phyloP scores from a whole-genome alignment of 2,329 filamentous ascomycete species.

The Claviceps monticola region DNA sequence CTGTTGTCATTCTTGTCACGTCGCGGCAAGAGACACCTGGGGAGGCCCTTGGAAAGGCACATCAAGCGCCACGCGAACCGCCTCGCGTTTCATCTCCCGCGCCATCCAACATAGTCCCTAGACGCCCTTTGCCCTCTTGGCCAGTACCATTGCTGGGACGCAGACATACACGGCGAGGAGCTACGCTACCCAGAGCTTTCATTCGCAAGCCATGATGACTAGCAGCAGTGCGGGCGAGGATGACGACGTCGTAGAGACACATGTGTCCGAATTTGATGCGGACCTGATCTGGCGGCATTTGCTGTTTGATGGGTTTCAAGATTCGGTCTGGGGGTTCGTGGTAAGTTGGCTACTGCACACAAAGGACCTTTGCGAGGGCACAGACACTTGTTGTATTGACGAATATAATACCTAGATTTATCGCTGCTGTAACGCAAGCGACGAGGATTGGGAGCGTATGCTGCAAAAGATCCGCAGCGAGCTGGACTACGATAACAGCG shows the following conservation, averaged over 20 bases:
- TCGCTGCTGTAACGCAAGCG: neutral
- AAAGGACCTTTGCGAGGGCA: neutral
- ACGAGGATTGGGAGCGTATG: neutral
- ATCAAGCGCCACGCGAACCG: too few relatives aligned
- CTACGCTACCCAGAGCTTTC: too few relatives aligned
- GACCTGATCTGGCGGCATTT: neutral
- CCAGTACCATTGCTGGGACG: too few relatives aligned
- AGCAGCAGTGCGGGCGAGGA: neutral
- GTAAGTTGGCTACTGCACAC: neutral
- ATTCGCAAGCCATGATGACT: neutral
- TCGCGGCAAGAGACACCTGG: too few relatives aligned
- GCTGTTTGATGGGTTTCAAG: neutral
- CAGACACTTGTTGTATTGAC: neutral
- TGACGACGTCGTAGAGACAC: neutral
- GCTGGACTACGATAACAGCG: neutral
- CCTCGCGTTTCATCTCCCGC: too few relatives aligned
- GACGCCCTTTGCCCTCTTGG: too few relatives aligned
- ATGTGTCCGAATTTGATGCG: neutral
- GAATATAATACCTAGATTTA: neutral
- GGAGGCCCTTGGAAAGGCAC: too few relatives aligned
- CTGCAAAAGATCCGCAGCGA: neutral
- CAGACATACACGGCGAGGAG: too few relatives aligned
- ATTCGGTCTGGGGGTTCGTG: conserved; percentile 1
- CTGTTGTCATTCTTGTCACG: too few relatives aligned
- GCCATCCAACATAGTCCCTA: too few relatives aligned